phyloP scores from a whole-genome alignment of 495 filamentous ascomycete genomes.

The Talaromyces thailandensis region DNA sequence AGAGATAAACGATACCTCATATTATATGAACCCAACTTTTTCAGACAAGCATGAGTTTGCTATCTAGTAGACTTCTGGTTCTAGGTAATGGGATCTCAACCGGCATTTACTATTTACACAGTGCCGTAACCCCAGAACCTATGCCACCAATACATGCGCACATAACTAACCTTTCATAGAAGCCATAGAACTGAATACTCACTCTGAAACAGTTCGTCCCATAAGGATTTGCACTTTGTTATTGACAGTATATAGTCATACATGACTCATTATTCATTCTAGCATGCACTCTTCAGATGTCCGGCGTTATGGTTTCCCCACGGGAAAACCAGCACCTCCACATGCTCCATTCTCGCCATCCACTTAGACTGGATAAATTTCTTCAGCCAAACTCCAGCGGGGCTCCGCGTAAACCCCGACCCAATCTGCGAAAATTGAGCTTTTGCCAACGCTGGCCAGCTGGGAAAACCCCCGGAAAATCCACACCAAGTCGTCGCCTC shows the following conservation, averaged over 20 bases:
- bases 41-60: no score
- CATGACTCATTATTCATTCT: neutral
- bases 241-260: neutral
- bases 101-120: neutral
- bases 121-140: neutral
- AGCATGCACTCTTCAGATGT: neutral
- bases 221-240: neutral
- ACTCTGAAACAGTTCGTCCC: neutral
- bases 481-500: neutral
- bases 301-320: neutral
- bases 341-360: neutral
- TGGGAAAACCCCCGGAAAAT: neutral
- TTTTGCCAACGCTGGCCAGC: neutral
- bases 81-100: no score
- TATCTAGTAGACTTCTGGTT: no score
- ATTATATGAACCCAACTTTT: no score
- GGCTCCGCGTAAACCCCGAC: neutral
- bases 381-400: neutral
- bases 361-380: neutral
- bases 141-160: neutral
- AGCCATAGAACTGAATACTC: neutral
- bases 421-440: neutral
- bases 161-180: neutral
- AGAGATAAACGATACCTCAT: no score
- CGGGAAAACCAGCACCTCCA: neutral